Conservation (phyloP, 2,329 filamentous ascomycete species). For the Didymella sp. region DNA sequence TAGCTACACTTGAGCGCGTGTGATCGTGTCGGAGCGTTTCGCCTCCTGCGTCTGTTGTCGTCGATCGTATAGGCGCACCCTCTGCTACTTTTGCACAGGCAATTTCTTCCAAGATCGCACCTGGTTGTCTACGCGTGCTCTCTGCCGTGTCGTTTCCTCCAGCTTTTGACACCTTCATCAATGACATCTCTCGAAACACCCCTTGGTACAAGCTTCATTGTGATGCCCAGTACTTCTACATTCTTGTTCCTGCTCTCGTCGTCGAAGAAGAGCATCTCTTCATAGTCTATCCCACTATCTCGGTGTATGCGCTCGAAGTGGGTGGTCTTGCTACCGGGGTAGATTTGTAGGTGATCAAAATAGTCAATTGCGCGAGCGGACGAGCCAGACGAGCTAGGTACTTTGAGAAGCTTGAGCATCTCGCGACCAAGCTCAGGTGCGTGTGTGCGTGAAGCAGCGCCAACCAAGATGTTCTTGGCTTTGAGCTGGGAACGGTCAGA, state of each 20-base stretch:
- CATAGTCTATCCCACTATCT: conserved; percentile 72
- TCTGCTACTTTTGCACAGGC: not conserved
- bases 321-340: conserved; percentile 79
- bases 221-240: conserved; percentile 79
- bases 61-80: no score
- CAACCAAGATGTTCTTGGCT: conserved; percentile 64
- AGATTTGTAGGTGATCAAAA: conserved; percentile 67
- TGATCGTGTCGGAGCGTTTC: not conserved
- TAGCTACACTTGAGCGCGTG: not conserved
- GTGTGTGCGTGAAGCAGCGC: conserved; percentile 79
- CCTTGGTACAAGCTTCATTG: conserved; percentile 81
- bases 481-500: conserved; percentile 42
- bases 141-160: conserved; percentile 74
- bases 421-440: conserved; percentile 81
- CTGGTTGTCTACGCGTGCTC: conserved; percentile 18
- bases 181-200: conserved; percentile 79
- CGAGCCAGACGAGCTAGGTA: conserved; percentile 60
- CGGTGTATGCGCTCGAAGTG: conserved; percentile 80
- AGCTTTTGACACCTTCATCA: conserved; percentile 78
- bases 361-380: conserved; percentile 55
- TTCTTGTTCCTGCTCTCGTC: conserved; percentile 88
- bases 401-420: conserved; percentile 76
- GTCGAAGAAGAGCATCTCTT: conserved; percentile 95
- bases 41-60: not conserved
- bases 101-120: not conserved